Percentiles rank a stretch among this genome's conserved stretches.
phyloP scores from a whole-genome alignment of 352 stramenopile genomes.

The Globisporangium orthogonon region DNA sequence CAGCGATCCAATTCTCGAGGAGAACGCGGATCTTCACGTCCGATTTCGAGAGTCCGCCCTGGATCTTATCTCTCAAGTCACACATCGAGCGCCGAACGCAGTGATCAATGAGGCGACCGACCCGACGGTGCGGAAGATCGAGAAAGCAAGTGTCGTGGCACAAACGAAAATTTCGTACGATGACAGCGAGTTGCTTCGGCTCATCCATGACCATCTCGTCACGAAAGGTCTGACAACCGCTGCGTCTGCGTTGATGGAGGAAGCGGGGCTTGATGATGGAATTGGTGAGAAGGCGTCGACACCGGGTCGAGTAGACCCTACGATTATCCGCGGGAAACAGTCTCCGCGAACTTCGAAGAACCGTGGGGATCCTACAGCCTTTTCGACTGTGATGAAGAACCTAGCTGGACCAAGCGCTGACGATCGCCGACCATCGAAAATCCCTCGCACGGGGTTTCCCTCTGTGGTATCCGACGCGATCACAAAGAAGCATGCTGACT shows the following conservation, averaged over 20 bases:
- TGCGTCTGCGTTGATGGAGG: constrained; percentile 41
- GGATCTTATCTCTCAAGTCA: constrained; percentile 86
- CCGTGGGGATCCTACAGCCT: neutral
- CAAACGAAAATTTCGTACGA: constrained; percentile 86
- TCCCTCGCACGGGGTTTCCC: constrained; percentile 4
- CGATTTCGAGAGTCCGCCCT: constrained; percentile 84
- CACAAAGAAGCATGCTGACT: constrained; percentile 5
- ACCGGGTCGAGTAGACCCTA: constrained; percentile 9
- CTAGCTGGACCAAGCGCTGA: neutral
- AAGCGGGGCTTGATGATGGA: constrained; percentile 34
- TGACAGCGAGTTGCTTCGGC: constrained; percentile 65
- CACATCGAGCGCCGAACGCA: constrained; percentile 69
- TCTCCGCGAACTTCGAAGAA: constrained; percentile 10
- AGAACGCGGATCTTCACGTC: constrained; percentile 81
- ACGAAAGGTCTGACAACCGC: constrained; percentile 58
- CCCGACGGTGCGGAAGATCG: constrained; percentile 81
- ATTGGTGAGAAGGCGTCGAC: constrained; percentile 4
- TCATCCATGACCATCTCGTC: constrained; percentile 83
- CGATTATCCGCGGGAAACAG: constrained; percentile 9
- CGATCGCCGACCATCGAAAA: constrained; percentile 14
- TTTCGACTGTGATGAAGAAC: constrained; percentile 5
- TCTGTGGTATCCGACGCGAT: neutral
- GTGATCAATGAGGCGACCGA: constrained; percentile 87
- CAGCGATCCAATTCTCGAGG: constrained; percentile 76
- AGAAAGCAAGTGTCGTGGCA: constrained; percentile 86